Base-by-base conservation (phyloP, 306 rosid genomes). In the Cucurbita pepo region DNA sequence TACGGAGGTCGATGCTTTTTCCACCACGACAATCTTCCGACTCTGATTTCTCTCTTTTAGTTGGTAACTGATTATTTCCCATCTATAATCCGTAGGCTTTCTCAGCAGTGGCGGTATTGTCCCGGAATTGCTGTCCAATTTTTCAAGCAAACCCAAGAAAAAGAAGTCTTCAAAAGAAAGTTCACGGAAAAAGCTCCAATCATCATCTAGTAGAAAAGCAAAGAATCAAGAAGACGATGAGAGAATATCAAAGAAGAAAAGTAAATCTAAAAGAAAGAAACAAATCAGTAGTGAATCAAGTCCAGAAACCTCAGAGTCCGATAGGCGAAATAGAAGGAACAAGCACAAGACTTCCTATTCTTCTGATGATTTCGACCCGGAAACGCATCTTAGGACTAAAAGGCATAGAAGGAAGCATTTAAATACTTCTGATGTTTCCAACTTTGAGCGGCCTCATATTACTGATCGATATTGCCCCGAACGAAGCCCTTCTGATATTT, bases 1-100 rank as follows among this genome's bases (percentile, higher is more conserved):
- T 94, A 94, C 63, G 98, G 98, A 87, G 97, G 97, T 94, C 81
- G 47, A 22, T 71, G 18, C 14, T 11, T 38, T 41, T 56, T 52
- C 15, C 13, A 48, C 62, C 30, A 10, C 9, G 57, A 37, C 41
- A 38, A 51, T 47, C 41, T 44, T 10, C 47, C 61, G 13, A 58
- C 67, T 70, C 25, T 75, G 52, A n/a, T 6, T 65, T 48, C 61
- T 61, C 40, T 30, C 18, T 21, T 65, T 18, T 56, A 5, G 57
- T 43, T 59, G 36, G 10, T 25, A 72, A 64, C 75, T 51, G 69
- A 55, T 70, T 69, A 69, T 18, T 60, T 21, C 14, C 40, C 45
- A 25, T 82, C 34, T 12, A 12, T 75, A 50, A 61, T 74, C 72
- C 79, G 72, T 71, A 94, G 98, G 98, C 67, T 94, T 94, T 76